A percentile compares a stretch with the other conserved stretches of the same genome.
Conservation (phyloP, 106 monocot genomes). For the Dioscorea zingiberensis region DNA sequence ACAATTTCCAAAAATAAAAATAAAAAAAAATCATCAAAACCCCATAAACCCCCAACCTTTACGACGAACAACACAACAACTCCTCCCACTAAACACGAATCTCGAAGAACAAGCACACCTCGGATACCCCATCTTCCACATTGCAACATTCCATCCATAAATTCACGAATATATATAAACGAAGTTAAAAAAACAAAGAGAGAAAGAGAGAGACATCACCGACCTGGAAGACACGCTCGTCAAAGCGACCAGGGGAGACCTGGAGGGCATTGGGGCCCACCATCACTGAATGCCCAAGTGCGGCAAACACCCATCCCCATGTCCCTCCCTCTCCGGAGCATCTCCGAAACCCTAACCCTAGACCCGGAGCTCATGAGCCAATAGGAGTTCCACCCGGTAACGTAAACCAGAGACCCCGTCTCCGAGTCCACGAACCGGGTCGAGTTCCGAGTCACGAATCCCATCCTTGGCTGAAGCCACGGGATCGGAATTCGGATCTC, state of each 20-base stretch:
- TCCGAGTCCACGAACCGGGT: conserved; percentile 48
- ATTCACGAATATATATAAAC: no score
- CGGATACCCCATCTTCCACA: no score
- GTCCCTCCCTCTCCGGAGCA: conserved; percentile 43
- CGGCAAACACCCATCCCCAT: conserved; percentile 80
- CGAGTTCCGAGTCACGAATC: conserved; percentile 41
- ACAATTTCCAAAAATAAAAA: no score
- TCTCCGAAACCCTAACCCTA: conserved; percentile 33
- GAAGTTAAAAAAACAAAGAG: no score
- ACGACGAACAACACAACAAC: no score
- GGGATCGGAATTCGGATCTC: conserved; percentile 43
- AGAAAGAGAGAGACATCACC: background rate
- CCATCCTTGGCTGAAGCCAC: conserved; percentile 60
- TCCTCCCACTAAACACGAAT: no score
- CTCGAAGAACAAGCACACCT: no score
- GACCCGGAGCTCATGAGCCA: conserved; percentile 56
- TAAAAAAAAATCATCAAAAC: no score
- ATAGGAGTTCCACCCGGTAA: conserved; percentile 95
- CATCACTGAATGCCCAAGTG: conserved; percentile 87
- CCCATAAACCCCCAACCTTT: no score
- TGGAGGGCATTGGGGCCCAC: conserved; percentile 59
- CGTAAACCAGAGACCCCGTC: conserved; percentile 27
- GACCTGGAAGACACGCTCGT: conserved; percentile 70
- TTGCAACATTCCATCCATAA: no score
- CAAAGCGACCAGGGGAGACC: conserved; percentile 64